Evolutionary conservation across 768 basidiomycete species (phyloP).

Genomic region (Phallus indusiatus): DNA sequence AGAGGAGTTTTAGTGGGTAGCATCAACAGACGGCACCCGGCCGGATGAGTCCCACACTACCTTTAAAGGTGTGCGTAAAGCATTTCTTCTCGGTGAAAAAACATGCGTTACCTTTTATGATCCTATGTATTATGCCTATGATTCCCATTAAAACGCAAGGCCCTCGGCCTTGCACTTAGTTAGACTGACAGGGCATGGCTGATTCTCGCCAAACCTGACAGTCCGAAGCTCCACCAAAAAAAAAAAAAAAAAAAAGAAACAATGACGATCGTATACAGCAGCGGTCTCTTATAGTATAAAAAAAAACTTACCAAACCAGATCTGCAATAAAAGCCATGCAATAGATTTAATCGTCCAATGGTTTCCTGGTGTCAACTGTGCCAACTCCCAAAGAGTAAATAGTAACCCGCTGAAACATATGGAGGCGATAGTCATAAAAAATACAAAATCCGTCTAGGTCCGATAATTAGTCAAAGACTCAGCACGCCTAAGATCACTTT

Average conservation of each 20-base stretch:
- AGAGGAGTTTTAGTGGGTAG: too few relatives aligned
- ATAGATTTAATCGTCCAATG: slow-evolving; percentile 40
- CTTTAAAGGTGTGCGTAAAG: too few relatives aligned
- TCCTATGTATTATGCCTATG: too few relatives aligned
- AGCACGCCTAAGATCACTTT: slow-evolving; percentile 8
- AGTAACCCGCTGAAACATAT: slow-evolving; percentile 76
- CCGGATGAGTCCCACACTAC: too few relatives aligned
- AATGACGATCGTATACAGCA: background rate
- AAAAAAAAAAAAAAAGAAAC: background rate
- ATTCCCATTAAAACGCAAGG: too few relatives aligned
- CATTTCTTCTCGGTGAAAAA: too few relatives aligned
- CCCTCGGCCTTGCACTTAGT: too few relatives aligned
- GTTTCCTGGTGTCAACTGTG: slow-evolving; percentile 26
- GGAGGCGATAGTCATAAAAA: slow-evolving; percentile 69
- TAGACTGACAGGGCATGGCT: too few relatives aligned
- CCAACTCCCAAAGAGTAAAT: slow-evolving; percentile 45
- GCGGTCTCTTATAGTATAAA: slow-evolving; percentile 36
- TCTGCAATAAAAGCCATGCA: slow-evolving; percentile 78
- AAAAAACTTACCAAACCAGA: slow-evolving; percentile 72
- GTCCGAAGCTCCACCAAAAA: too few relatives aligned
- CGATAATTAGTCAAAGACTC: background rate
- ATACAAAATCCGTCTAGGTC: slow-evolving; percentile 45
- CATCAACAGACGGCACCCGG: too few relatives aligned
- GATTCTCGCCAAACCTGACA: too few relatives aligned
- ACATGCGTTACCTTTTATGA: too few relatives aligned